Conservation (phyloP, 2,329 filamentous ascomycete genomes). For the Teratosphaeria gauchensis region DNA sequence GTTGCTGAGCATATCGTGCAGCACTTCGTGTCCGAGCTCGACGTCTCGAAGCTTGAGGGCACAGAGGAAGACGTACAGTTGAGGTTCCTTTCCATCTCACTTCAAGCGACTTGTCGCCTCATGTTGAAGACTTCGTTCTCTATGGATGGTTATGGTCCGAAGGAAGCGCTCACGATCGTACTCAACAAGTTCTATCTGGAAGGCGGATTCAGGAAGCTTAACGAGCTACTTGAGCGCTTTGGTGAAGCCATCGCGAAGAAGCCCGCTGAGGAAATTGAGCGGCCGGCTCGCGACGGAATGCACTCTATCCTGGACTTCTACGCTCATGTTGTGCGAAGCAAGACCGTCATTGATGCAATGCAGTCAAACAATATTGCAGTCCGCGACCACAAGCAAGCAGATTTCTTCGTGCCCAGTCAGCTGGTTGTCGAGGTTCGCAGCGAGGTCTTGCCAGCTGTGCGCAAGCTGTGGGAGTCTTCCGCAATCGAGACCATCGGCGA, state of each 20-base stretch:
- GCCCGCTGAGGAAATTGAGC: slow-evolving; percentile 27
- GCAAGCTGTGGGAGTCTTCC: slow-evolving; percentile 73
- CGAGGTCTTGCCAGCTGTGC: slow-evolving; percentile 65
- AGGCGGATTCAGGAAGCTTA: slow-evolving; percentile 65
- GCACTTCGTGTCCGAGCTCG: slow-evolving; percentile 31
- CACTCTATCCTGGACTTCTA: slow-evolving; percentile 83
- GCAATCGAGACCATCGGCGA: slow-evolving; percentile 73
- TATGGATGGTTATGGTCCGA: slow-evolving; percentile 17
- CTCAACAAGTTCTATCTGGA: slow-evolving; percentile 78
- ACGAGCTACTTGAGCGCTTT: slow-evolving; percentile 33
- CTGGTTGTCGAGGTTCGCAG: slow-evolving; percentile 80
- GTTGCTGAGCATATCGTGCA: slow-evolving; percentile 62
- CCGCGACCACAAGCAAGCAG: slow-evolving; percentile 37
- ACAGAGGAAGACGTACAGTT: slow-evolving; percentile 13
- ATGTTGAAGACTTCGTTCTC: slow-evolving; percentile 17
- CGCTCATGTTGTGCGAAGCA: slow-evolving; percentile 62
- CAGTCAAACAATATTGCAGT: slow-evolving; percentile 49
- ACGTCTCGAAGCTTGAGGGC: slow-evolving; percentile 12
- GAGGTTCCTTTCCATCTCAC: slow-evolving; percentile 15
- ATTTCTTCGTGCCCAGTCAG: slow-evolving; percentile 60
- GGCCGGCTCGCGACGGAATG: slow-evolving; percentile 34
- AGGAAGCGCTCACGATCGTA: slow-evolving; percentile 54
- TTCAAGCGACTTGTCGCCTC: slow-evolving; percentile 15
- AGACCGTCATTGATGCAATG: slow-evolving; percentile 68
- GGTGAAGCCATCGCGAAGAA: slow-evolving; percentile 25